Evolutionary conservation across 495 filamentous ascomycete genomes (phyloP).

Genomic region (Aspergillus conjunctus): DNA sequence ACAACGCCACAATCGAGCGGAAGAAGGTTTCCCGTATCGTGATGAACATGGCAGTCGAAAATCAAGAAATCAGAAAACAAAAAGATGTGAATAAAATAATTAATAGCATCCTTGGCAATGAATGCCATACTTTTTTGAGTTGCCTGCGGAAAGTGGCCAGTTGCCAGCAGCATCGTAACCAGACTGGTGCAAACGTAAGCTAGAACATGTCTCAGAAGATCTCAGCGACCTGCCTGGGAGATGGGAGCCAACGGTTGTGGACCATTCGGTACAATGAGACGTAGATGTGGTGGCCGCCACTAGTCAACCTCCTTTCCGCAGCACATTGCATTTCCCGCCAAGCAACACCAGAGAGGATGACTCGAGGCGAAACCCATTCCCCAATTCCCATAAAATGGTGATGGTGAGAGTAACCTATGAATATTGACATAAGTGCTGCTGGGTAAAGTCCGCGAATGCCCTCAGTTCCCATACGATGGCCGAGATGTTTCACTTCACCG

Average conservation of each 20-base stretch:
- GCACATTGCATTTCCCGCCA: background rate
- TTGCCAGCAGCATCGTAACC: slow-evolving; percentile 18
- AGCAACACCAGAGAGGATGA: slow-evolving; percentile 8
- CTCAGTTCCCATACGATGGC: slow-evolving; percentile 19
- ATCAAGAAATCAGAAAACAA: background rate
- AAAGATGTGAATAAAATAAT: slow-evolving; percentile 3
- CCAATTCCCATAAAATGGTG: slow-evolving; percentile 15
- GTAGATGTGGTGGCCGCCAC: slow-evolving; percentile 8
- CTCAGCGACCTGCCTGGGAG: slow-evolving; percentile 14
- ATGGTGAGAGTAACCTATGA: slow-evolving; percentile 13
- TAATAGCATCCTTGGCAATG: slow-evolving; percentile 19
- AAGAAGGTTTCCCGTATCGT: slow-evolving; percentile 8
- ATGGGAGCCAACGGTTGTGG: slow-evolving; percentile 15
- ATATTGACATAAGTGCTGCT: slow-evolving; percentile 21
- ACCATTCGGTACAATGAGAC: slow-evolving; percentile 10
- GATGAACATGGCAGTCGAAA: background rate
- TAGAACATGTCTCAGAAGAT: slow-evolving; percentile 19
- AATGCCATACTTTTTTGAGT: slow-evolving; percentile 18
- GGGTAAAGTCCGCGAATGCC: slow-evolving; percentile 16
- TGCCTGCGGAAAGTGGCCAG: slow-evolving; percentile 16
- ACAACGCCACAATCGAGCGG: slow-evolving; percentile 18
- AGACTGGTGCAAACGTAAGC: slow-evolving; percentile 17
- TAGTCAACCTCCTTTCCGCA: slow-evolving; percentile 10
- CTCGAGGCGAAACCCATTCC: slow-evolving; percentile 5
- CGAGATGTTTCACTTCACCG: slow-evolving; percentile 21